Base-by-base conservation (phyloP, 371 early-diverging fungal genomes). In the Cokeromyces recurvatus region DNA sequence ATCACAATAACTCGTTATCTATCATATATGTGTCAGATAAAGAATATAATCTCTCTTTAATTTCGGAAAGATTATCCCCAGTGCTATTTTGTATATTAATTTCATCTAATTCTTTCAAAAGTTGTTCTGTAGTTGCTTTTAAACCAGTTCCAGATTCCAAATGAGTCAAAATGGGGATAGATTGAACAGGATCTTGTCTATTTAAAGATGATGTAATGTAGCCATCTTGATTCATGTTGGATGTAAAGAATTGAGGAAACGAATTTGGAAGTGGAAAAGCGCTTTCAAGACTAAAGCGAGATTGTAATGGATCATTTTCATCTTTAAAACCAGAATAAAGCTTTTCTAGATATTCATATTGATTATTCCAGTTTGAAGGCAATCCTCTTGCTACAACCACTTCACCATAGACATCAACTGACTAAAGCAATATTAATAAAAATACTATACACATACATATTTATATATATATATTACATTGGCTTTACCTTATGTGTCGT, bases 31-130 rank as follows among this genome's bases (percentile, higher is more conserved):
- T 45, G 57, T 79, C 80, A 11, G 66, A 66, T 43, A 77, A 49
- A 3, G 66, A 59, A 27, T 77, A 54, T 32, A 82, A 36, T 3
- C 44, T 41, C 32, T 82, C 82, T 37, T 79, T 77, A 15, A 57
- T 54, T 32, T 78, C 77, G 15, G 49, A 44, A 46, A 71, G 71
- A 31, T 82, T 79, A 27, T 74, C 77, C 9, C 37, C 46, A 1
- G 42, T 59, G 9, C 77, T 50, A n/a, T 75, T 66, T 9, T 59
- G 53, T 35, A 64, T 62, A 6, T 66, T 38, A 6, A 77, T 59
- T 8, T 43, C 49, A 21, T 63, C 49, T 24, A 75, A 11, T 15
- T 65, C 52, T 7, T 62, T 48, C 0, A 66, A 45, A 5, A 73
- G 64, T 4, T 60, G 32, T 19, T 70, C 58, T 9, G 79, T 44